A percentile compares a stretch with the other conserved stretches of the same genome.
These are phyloP conservation scores for Crepidotus variabilis DNA, from an alignment of 768 basidiomycete genomes.

Conservation along the genomic window DNA sequence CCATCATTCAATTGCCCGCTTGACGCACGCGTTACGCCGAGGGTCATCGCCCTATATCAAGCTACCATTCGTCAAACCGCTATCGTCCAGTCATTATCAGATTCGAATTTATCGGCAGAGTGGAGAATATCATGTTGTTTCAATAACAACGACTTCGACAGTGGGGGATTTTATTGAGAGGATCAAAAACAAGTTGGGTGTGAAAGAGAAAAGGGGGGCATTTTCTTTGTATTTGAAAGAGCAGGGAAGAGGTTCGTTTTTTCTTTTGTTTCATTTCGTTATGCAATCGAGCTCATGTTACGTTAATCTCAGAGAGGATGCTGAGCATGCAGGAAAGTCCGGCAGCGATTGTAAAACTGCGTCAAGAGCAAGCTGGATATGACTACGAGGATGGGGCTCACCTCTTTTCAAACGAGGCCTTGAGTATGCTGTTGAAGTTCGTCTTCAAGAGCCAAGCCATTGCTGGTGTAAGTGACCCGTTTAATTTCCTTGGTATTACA, in stretches of 20 bases:
- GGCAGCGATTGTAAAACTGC: slow-evolving; percentile 75
- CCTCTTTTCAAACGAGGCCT: slow-evolving; percentile 69
- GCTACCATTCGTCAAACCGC: slow-evolving; percentile 8
- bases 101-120: slow-evolving; percentile 30
- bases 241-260: slow-evolving; percentile 62
- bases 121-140: slow-evolving; percentile 48
- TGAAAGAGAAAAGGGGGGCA: slow-evolving; percentile 47
- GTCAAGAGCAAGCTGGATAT: slow-evolving; percentile 89
- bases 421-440: slow-evolving; percentile 85
- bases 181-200: slow-evolving; percentile 55
- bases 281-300: not conserved
- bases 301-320: slow-evolving; percentile 62
- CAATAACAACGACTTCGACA: slow-evolving; percentile 59
- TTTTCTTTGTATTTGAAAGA: slow-evolving; percentile 75
- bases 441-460: slow-evolving; percentile 80
- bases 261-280: not conserved
- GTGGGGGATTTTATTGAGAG: slow-evolving; percentile 62
- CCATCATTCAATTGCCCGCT: not conserved
- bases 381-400: slow-evolving; percentile 76
- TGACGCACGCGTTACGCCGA: slow-evolving; percentile 4
- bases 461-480: slow-evolving; percentile 46
- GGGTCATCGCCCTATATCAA: slow-evolving; percentile 6
- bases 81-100: slow-evolving; percentile 3
- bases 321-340: slow-evolving; percentile 80
- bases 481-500: not conserved